Base-by-base conservation (phyloP, 108 stramenopile genomes). In the Nannochloropsis salina region DNA sequence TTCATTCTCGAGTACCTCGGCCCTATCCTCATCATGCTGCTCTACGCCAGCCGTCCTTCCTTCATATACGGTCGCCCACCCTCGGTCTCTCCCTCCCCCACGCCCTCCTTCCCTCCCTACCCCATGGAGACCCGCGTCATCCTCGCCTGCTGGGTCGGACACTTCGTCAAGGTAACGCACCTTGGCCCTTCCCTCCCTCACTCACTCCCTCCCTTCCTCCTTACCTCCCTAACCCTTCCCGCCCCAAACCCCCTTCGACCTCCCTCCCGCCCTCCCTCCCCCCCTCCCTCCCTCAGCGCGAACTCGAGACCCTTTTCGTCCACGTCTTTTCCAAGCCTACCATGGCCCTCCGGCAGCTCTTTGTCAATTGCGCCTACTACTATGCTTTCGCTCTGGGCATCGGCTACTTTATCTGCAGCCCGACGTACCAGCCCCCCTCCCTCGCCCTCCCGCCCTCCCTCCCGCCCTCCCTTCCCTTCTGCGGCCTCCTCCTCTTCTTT, bases 331-430 rank as follows among this genome's bases (percentile, higher is more conserved):
- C 81, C 45, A 42, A 45, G 42, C 83, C 83, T 5, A 89, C 86
- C 80, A 86, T 89, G 89, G 86, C 89, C 18, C 47, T 89, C 83
- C 3, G 11, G 42, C 86, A 89, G n/a, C 11, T 89, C 15, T 86
- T 86, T 44, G 83, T 83, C 40, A 89, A 89, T 74, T 83, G 89
- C 89, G 80, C 40, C 80, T 89, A 89, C 83, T 89, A 89, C 81
- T 86, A 82, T 42, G 2, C 44, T 22, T 86, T 83, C 41, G 86
- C 82, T 22, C 74, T 80, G 41, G 40, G 45, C 20, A 80, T 86
- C 41, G 89, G 45, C 44, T 86, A 83, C 42, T 42, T 80, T 21
- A 10, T 89, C 40, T 84, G 86, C 86, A 43, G 41, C 43, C 86
- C 44, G 44, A 11, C 12, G 18, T 9, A 43, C 81, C 3, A 9